Conservation (phyloP, 495 filamentous ascomycete genomes). For the Aspergillus saccharolyticus region DNA sequence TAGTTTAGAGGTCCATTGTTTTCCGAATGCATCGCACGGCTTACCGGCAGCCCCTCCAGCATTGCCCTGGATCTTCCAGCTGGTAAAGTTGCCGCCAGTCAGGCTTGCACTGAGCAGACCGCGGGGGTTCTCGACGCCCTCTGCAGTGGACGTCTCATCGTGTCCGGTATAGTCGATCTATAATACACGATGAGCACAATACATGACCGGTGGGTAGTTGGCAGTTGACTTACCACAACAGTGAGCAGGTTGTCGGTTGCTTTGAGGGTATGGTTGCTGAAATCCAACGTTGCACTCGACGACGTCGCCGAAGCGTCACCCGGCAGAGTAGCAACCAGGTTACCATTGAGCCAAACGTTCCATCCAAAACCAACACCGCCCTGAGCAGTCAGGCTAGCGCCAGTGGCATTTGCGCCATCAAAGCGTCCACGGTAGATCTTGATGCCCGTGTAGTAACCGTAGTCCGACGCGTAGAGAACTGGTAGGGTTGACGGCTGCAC, state of each 20-base stretch:
- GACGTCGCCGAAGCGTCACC: slow-evolving; percentile 40
- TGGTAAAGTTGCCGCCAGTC: slow-evolving; percentile 39
- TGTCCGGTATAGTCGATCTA: slow-evolving; percentile 62
- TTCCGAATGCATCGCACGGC: background rate
- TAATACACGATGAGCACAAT: slow-evolving; percentile 47
- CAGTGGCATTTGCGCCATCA: slow-evolving; percentile 50
- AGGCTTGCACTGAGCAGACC: slow-evolving; percentile 56
- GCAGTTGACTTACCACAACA: background rate
- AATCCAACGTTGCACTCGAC: slow-evolving; percentile 39
- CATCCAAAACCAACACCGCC: slow-evolving; percentile 56
- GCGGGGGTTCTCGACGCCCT: slow-evolving; percentile 60
- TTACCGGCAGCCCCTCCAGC: slow-evolving; percentile 43
- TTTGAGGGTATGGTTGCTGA: slow-evolving; percentile 38
- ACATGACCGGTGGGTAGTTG: slow-evolving; percentile 20
- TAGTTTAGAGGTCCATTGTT: background rate
- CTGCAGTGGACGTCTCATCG: slow-evolving; percentile 51
- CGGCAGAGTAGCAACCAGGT: slow-evolving; percentile 46
- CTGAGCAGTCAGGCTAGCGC: slow-evolving; percentile 46
- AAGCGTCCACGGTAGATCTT: slow-evolving; percentile 67
- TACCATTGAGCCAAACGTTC: slow-evolving; percentile 49
- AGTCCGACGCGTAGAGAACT: slow-evolving; percentile 60
- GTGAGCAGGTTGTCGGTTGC: slow-evolving; percentile 29
- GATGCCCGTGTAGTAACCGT: slow-evolving; percentile 62
- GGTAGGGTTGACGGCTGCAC: slow-evolving; percentile 49
- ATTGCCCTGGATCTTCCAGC: slow-evolving; percentile 72